phyloP scores from a whole-genome alignment of 176 grass and related monocot species.

The Eremochloa ophiuroides region DNA sequence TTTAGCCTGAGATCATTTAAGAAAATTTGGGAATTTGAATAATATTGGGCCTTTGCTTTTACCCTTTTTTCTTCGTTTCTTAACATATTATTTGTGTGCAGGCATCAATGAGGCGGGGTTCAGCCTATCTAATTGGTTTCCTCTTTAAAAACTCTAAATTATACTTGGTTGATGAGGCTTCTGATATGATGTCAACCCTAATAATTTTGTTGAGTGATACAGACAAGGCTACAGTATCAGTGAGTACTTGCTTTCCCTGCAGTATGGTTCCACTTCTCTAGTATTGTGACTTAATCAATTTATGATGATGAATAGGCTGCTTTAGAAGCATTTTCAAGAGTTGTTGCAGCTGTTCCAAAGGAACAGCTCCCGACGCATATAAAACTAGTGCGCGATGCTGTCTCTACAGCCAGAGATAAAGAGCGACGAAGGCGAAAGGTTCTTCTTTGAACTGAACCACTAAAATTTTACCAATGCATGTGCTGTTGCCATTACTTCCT shows the following conservation, averaged over 20 bases:
- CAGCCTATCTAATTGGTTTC: slow-evolving; percentile 86
- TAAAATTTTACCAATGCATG: slow-evolving; percentile 12
- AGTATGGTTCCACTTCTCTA: slow-evolving; percentile 23
- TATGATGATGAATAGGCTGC: slow-evolving; percentile 58
- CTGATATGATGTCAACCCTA: slow-evolving; percentile 77
- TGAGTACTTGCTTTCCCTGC: slow-evolving; percentile 38
- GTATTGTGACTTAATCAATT: slow-evolving; percentile 17
- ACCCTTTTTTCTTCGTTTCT: not conserved
- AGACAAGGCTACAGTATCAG: slow-evolving; percentile 74
- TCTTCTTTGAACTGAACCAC: slow-evolving; percentile 1
- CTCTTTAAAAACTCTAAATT: slow-evolving; percentile 92
- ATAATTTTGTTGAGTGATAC: slow-evolving; percentile 86
- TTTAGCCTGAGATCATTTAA: slow-evolving; percentile 17
- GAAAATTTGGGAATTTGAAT: not conserved
- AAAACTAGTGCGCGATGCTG: slow-evolving; percentile 90
- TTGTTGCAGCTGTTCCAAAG: slow-evolving; percentile 80
- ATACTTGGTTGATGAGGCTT: slow-evolving; percentile 87
- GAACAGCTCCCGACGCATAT: slow-evolving; percentile 87
- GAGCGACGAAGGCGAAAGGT: slow-evolving; percentile 94
- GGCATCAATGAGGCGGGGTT: slow-evolving; percentile 84
- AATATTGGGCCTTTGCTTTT: slow-evolving; percentile 8
- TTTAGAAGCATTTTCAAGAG: slow-evolving; percentile 93
- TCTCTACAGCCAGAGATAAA: slow-evolving; percentile 97
- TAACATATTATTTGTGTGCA: slow-evolving; percentile 34
- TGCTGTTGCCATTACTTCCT: not conserved